A percentile compares a stretch with the other conserved stretches of the same genome.
phyloP scores from a whole-genome alignment of 2,329 filamentous ascomycete species.

The Sporothrix brasiliensis region DNA sequence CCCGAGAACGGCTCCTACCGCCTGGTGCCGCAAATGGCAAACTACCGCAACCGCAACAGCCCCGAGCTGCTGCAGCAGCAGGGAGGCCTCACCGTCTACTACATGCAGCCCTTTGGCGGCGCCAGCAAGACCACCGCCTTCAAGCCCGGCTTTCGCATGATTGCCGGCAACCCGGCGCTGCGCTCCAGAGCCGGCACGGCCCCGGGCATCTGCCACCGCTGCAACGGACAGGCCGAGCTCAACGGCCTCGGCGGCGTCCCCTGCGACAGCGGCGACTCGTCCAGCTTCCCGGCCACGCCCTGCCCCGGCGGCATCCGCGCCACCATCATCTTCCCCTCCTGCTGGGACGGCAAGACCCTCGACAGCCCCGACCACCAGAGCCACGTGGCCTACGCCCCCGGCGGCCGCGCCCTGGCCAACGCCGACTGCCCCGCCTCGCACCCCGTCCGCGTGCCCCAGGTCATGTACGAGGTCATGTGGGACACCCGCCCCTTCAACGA shows the following conservation, averaged over 20 bases:
- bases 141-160: conserved; percentile 44
- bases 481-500: conserved; percentile 49
- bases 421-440: conserved; percentile 52
- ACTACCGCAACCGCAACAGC: conserved; percentile 35
- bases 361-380: conserved; percentile 52
- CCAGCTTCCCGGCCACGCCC: conserved; percentile 55
- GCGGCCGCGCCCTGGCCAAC: conserved; percentile 50
- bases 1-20: conserved; percentile 32
- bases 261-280: conserved; percentile 53
- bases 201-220: conserved; percentile 48
- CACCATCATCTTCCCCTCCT: conserved; percentile 52
- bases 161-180: conserved; percentile 40
- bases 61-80: conserved; percentile 32
- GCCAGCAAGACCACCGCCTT: conserved; percentile 46
- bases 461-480: conserved; percentile 56
- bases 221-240: conserved; percentile 46
- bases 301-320: conserved; percentile 42
- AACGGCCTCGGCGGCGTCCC: conserved; percentile 49
- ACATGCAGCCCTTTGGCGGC: conserved; percentile 36
- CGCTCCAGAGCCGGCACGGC: conserved; percentile 42
- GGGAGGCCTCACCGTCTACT: conserved; percentile 45
- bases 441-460: conserved; percentile 52
- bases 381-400: conserved; percentile 51
- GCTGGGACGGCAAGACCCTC: conserved; percentile 58
- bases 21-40: conserved; percentile 41